Evolutionary conservation across 305 asterid genomes (phyloP), one percentile per base, ranked within the genome.

Genomic region (Caryopteris hybrid): DNA sequence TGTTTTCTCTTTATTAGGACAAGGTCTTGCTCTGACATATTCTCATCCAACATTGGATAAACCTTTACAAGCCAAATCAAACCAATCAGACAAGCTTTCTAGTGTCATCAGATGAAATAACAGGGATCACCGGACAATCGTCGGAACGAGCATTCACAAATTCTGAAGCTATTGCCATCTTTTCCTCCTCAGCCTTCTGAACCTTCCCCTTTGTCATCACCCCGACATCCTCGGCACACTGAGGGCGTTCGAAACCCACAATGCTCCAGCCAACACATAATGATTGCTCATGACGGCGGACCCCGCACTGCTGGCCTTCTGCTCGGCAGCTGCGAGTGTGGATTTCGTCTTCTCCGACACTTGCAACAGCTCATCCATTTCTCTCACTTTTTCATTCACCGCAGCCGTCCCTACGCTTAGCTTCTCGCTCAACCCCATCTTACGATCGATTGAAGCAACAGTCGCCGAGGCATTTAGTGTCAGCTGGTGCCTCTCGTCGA

Each of bases 261-360:
- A 77, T 25, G 90, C 88, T 66, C 86, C 92, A 0, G 79, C 66
- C 9, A 78, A 76, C 13, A 81, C 76, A 16, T 74, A 74, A 1
- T 64, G 81, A 46, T 78, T 86, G 56, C 74, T 78, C 85, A 81
- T 74, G 73, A 81, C 61, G 54, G 78, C 83, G 1, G 84, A 61
- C 46, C 89, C 81, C 0, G 88, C 81, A 23, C 22, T 69, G 52
- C 51, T 74, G 38, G 89, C 86, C 70, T 59, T 83, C 71, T 76
- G 79, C 79, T 83, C 89, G 0, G 86, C 89, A 52, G 69, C 86
- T n/a, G 81, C 80, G 5, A 81, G 23, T 62, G 85, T 88, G 5
- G 70, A 75, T 63, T 68, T 85, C 3, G 89, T 81, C 76, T 68
- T 83, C 53, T 81, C 89, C 0, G 88, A 81, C 1, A 85, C 85